Conservation (phyloP, 345 rosid genomes). For the Passiflora organensis region DNA sequence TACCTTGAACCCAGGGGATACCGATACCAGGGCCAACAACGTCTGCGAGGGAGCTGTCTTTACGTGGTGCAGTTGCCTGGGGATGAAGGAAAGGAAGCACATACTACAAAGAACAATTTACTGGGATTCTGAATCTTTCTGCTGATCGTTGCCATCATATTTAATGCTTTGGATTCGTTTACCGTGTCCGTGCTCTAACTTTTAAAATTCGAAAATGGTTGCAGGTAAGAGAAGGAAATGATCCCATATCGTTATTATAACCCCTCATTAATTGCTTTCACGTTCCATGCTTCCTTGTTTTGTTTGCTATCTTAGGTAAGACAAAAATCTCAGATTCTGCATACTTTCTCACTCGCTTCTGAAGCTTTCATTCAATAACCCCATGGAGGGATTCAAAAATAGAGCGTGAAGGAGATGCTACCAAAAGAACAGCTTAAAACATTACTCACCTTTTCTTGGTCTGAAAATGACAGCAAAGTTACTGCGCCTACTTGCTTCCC, state of each 20-base stretch:
- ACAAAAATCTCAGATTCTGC: slow-evolving; percentile 1
- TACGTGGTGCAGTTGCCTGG: background rate
- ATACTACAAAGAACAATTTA: background rate
- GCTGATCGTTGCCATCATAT: background rate
- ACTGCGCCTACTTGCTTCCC: slow-evolving; percentile 23
- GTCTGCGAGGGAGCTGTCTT: background rate
- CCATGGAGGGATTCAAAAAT: background rate
- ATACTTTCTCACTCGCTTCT: background rate
- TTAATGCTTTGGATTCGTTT: background rate
- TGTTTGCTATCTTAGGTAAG: slow-evolving; percentile 13
- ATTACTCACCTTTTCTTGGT: slow-evolving; percentile 18
- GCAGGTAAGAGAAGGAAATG: background rate
- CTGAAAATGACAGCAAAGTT: no score
- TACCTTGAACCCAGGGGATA: background rate
- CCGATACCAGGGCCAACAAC: background rate
- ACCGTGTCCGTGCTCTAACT: background rate
- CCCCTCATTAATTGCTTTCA: slow-evolving; percentile 12
- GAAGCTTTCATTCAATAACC: background rate
- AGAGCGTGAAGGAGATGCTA: background rate
- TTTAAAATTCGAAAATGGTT: slow-evolving; percentile 12
- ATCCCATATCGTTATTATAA: background rate
- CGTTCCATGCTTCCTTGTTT: background rate
- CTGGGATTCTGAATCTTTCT: slow-evolving; percentile 5
- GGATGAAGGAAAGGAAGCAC: background rate
- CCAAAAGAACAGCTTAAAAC: slow-evolving; percentile 25